A percentile compares a stretch with the other conserved stretches of the same genome.
phyloP scores from a whole-genome alignment of 148 eudicot species.

The Bassia scoparia region DNA sequence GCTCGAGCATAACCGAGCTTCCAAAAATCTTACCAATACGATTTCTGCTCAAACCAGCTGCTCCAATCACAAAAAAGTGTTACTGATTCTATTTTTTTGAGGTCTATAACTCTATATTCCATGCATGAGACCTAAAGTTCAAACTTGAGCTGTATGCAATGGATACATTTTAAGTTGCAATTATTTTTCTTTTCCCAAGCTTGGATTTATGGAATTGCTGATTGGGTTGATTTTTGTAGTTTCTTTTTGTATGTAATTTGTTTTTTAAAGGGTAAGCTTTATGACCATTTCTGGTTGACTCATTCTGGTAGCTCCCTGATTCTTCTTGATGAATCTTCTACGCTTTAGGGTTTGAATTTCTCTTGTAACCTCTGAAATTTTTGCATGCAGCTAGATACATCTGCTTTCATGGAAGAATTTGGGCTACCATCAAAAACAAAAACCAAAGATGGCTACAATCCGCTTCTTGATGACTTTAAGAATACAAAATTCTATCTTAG shows the following conservation, averaged over 20 bases:
- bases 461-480: slow-evolving; percentile 94
- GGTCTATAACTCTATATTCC: neutral
- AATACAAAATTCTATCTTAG: slow-evolving; percentile 88
- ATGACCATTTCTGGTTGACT: neutral
- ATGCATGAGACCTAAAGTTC: neutral
- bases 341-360: neutral
- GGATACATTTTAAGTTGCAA: neutral
- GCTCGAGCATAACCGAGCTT: too few species aligned
- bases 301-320: neutral
- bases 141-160: neutral
- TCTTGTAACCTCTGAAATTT: neutral
- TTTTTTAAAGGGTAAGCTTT: neutral
- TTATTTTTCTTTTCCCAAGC: neutral
- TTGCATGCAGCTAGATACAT: slow-evolving; percentile 75
- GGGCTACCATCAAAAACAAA: slow-evolving; percentile 86
- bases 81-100: neutral
- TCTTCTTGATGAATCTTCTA: neutral
- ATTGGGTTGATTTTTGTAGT: neutral
- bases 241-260: neutral
- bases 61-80: neutral
- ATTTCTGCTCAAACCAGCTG: neutral
- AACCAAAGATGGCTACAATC: slow-evolving; percentile 98
- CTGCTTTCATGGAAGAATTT: slow-evolving; percentile 92
- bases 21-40: neutral
- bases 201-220: too few species aligned